phyloP scores from a whole-genome alignment of 2,329 filamentous ascomycete species.

The Ophiostoma fasciatum region DNA sequence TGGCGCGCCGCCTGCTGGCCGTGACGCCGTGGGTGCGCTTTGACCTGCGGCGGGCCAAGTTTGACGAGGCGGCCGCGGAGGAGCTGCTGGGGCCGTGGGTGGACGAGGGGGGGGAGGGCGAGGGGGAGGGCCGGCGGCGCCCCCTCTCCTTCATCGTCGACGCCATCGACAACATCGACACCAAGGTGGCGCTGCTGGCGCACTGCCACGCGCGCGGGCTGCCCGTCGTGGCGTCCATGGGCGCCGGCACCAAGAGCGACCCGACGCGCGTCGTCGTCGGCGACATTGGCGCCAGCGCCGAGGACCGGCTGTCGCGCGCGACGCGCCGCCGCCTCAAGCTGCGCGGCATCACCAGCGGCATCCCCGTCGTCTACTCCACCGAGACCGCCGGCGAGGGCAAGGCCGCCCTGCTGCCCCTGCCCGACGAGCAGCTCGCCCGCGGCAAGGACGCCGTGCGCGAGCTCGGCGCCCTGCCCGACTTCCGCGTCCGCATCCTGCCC shows the following conservation, averaged over 20 bases:
- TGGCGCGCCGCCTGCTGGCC: conserved; percentile 66
- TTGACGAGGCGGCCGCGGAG: conserved; percentile 51
- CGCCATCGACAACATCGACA: conserved; percentile 96
- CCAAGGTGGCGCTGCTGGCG: conserved; percentile 78
- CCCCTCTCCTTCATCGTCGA: conserved; percentile 80
- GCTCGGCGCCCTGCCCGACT: conserved; percentile 78
- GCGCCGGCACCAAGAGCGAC: conserved; percentile 83
- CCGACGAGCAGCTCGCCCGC: conserved; percentile 77
- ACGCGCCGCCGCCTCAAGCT: conserved; percentile 68
- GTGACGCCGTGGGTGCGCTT: conserved; percentile 87
- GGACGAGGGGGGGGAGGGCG: conserved; percentile 29
- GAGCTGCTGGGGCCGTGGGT: conserved; percentile 53
- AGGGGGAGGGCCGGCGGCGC: not conserved
- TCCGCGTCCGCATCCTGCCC: conserved; percentile 85
- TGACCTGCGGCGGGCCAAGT: conserved; percentile 74
- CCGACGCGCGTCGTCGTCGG: conserved; percentile 75
- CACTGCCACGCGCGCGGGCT: conserved; percentile 70
- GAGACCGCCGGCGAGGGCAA: conserved; percentile 68
- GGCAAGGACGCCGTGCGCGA: conserved; percentile 61
- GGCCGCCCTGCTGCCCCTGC: conserved; percentile 71
- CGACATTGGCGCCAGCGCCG: conserved; percentile 76
- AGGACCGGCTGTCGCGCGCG: conserved; percentile 75
- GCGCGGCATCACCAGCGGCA: conserved; percentile 66
- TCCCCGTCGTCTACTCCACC: conserved; percentile 83
- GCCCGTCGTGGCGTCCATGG: conserved; percentile 87